Evolutionary conservation across 192 early-diverging fungal species (phyloP).

Genomic region (Jimgerdemannia flammicorona): DNA sequence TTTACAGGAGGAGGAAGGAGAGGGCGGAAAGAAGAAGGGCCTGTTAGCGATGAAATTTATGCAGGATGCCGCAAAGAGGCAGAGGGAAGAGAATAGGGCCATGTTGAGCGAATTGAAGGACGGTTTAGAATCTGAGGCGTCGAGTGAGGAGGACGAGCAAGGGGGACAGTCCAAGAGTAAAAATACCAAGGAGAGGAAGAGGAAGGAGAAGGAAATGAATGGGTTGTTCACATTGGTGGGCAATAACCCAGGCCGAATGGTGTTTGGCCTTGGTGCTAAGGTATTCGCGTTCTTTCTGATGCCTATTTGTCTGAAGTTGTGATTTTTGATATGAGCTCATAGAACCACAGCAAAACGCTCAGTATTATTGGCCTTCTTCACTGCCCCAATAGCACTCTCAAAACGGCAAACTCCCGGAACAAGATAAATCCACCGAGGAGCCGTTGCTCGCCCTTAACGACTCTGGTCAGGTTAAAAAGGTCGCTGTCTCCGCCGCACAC

Average conservation of each 20-base stretch:
- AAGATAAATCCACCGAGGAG: background rate
- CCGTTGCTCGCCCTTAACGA: slow-evolving; percentile 49
- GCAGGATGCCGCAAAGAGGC: slow-evolving; percentile 72
- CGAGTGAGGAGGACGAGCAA: slow-evolving; percentile 28
- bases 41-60: slow-evolving; percentile 98
- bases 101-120: slow-evolving; percentile 42
- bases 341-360: no score
- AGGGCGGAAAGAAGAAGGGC: slow-evolving; percentile 62
- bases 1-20: slow-evolving; percentile 33
- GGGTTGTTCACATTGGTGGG: slow-evolving; percentile 28
- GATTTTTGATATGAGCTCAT: no score
- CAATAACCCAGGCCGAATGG: slow-evolving; percentile 59
- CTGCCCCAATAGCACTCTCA: background rate
- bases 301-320: no score
- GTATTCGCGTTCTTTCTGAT: background rate
- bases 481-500: slow-evolving; percentile 47
- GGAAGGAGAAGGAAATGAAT: slow-evolving; percentile 17
- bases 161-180: slow-evolving; percentile 21
- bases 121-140: slow-evolving; percentile 40
- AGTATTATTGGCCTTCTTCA: background rate
- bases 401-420: background rate
- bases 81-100: slow-evolving; percentile 40
- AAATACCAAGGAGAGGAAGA: slow-evolving; percentile 17
- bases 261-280: slow-evolving; percentile 43
- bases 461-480: slow-evolving; percentile 42